Conservation (phyloP, 2,329 filamentous ascomycete genomes). For the Zymoseptoria tritici region DNA sequence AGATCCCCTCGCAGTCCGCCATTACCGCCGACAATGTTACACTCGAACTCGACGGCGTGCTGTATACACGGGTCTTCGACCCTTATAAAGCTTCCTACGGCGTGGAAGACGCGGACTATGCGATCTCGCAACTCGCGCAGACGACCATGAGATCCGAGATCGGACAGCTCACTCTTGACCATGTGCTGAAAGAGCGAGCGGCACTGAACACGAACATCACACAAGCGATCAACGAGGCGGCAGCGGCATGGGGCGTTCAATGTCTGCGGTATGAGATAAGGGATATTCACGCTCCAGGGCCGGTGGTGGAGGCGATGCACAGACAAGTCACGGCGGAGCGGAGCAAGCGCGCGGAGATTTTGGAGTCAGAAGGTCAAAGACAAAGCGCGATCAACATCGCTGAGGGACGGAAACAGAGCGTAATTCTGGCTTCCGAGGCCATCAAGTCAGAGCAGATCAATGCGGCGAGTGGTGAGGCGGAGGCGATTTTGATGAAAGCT, state of each 20-base stretch:
- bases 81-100: slow-evolving; percentile 98
- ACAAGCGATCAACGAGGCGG: slow-evolving; percentile 96
- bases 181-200: slow-evolving; percentile 94
- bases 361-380: slow-evolving; percentile 93
- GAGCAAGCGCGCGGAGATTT: slow-evolving; percentile 93
- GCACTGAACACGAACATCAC: slow-evolving; percentile 97
- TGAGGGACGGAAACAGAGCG: slow-evolving; percentile 92
- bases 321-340: slow-evolving; percentile 95
- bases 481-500: slow-evolving; percentile 83
- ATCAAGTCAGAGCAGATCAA: slow-evolving; percentile 88
- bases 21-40: slow-evolving; percentile 99
- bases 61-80: slow-evolving; percentile 95
- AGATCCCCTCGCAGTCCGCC: slow-evolving; percentile 94
- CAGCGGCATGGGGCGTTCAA: slow-evolving; percentile 91
- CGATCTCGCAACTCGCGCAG: slow-evolving; percentile 94
- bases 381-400: slow-evolving; percentile 99
- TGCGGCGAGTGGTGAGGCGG: slow-evolving; percentile 81
- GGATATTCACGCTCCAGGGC: slow-evolving; percentile 91
- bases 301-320: slow-evolving; percentile 96
- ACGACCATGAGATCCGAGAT: slow-evolving; percentile 99
- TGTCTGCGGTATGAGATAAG: slow-evolving; percentile 96
- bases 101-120: slow-evolving; percentile 97
- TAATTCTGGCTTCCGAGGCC: slow-evolving; percentile 92
- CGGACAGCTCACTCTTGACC: slow-evolving; percentile 89
- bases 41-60: slow-evolving; percentile 85